A percentile compares a stretch with the other conserved stretches of the same genome.
Conservation (phyloP, 225 moss, liverwort and hornwort species). For the Rhytidiadelphus loreus region DNA sequence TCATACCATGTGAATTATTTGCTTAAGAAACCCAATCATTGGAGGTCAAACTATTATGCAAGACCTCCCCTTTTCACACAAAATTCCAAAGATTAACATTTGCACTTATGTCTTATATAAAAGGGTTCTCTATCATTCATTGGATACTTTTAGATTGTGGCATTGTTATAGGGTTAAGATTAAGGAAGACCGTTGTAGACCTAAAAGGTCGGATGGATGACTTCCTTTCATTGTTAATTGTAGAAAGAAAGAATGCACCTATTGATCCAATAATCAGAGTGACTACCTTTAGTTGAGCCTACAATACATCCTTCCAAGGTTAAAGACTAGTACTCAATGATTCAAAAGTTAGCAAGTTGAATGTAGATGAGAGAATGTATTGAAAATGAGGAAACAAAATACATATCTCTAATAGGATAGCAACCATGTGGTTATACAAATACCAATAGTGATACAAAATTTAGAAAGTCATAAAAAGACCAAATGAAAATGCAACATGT, state of each 20-base stretch:
- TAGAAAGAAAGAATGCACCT: not conserved
- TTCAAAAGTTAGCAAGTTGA: not conserved
- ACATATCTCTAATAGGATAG: too few relatives aligned
- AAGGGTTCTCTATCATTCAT: not conserved
- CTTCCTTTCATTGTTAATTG: not conserved
- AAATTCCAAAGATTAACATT: not conserved
- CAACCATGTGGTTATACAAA: not conserved
- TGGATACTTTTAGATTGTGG: fast-evolving
- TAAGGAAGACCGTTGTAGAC: not conserved
- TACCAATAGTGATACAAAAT: fast-evolving
- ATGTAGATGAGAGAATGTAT: not conserved
- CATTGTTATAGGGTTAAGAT: not conserved
- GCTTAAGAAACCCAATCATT: not conserved
- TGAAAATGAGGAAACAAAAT: not conserved
- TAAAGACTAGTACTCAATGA: not conserved
- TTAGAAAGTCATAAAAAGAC: fast-evolving
- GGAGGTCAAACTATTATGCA: not conserved
- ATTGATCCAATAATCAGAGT: not conserved
- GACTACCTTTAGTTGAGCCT: too few relatives aligned
- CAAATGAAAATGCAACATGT: not conserved
- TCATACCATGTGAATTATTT: not conserved
- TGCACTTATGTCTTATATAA: fast-evolving
- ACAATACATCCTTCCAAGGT: fast-evolving
- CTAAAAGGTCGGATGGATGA: not conserved
- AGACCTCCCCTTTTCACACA: too few relatives aligned